Conservation (phyloP, 73 alveolate genomes). For the Symbiodinium pilosum region DNA sequence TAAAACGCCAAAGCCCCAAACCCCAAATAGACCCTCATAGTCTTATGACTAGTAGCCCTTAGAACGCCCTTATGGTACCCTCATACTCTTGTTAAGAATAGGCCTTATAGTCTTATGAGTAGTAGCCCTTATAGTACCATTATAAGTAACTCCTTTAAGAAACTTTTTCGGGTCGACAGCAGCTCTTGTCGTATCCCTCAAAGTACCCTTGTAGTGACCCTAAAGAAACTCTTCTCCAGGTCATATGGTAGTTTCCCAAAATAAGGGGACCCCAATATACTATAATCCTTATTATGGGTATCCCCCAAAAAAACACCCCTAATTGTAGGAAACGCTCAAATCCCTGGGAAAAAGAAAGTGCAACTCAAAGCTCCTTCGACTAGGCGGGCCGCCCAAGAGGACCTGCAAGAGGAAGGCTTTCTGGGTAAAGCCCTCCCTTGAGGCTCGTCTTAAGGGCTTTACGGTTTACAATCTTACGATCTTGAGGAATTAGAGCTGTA, state of each 20-base stretch:
- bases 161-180: background rate
- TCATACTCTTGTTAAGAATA: too few species aligned
- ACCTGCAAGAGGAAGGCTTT: background rate
- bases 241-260: too few species aligned
- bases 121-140: background rate
- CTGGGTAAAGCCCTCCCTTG: too few species aligned
- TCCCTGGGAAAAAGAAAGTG: background rate
- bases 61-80: background rate
- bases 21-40: too few species aligned
- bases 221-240: background rate
- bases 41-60: background rate
- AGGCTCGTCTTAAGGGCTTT: background rate
- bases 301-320: background rate
- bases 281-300: background rate
- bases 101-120: background rate
- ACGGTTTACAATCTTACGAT: background rate
- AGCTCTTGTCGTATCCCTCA: background rate
- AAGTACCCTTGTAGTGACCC: background rate
- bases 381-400: background rate
- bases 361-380: background rate
- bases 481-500: background rate
- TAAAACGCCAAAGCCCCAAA: too few species aligned
- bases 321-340: too few species aligned
- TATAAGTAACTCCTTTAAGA: background rate
- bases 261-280: background rate